A percentile compares a stretch with the other conserved stretches of the same genome.
Conservation (phyloP, 352 stramenopile species). For the Pythium pyrilobum region DNA sequence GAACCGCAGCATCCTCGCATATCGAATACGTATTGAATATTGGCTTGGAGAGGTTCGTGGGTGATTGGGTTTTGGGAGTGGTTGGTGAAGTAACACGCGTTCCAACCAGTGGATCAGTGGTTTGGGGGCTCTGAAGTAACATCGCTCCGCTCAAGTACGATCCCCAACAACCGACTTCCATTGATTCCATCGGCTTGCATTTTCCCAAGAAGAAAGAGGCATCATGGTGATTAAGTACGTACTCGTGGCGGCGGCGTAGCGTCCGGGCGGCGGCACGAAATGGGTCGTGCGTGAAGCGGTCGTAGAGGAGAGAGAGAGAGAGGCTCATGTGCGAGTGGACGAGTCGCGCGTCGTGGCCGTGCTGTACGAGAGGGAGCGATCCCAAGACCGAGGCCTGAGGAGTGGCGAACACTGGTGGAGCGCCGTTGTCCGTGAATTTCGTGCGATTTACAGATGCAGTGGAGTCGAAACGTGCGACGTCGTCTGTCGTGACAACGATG, state of each 20-base stretch:
- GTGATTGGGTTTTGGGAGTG: constrained; percentile 20
- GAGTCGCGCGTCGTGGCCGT: no score
- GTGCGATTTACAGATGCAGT: no score
- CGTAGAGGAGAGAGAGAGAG: constrained; percentile 1
- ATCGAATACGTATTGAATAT: neutral
- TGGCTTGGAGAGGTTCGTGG: neutral
- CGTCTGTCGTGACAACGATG: no score
- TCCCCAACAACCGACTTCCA: constrained; percentile 22
- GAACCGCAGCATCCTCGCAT: constrained; percentile 10
- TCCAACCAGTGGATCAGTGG: constrained; percentile 77
- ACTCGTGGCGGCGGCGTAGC: neutral
- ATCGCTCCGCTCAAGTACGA: constrained; percentile 20
- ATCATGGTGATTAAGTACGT: constrained; percentile 92
- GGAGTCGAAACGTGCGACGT: no score
- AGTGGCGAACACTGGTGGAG: no score
- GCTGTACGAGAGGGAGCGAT: no score
- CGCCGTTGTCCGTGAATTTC: no score
- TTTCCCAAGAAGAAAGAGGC: constrained; percentile 85
- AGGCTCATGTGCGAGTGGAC: no score
- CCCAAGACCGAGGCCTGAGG: no score
- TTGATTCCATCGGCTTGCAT: constrained; percentile 80
- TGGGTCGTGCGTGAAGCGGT: neutral
- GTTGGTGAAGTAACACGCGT: constrained; percentile 52
- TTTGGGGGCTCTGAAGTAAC: constrained; percentile 44
- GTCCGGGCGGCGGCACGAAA: neutral